These are phyloP conservation scores for Auricularia heimuer DNA, from an alignment of 768 basidiomycete genomes.

Conservation along the genomic window DNA sequence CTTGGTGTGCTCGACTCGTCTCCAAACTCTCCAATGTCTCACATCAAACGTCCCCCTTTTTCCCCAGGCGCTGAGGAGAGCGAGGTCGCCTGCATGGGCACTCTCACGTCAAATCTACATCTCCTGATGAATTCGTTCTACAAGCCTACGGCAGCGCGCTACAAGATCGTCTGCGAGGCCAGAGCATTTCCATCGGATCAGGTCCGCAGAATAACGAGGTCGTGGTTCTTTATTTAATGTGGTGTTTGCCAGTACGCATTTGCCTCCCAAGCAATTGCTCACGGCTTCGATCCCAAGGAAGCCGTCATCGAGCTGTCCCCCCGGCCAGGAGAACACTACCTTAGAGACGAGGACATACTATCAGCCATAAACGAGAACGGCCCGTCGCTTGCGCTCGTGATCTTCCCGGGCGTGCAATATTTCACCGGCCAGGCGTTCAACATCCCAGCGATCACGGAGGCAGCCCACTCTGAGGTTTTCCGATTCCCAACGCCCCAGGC, in stretches of 20 bases:
- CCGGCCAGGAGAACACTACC: conserved; percentile 70
- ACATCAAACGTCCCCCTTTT: conserved; percentile 12
- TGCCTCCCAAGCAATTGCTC: conserved; percentile 76
- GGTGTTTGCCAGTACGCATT: conserved; percentile 72
- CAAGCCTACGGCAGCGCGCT: conserved; percentile 71
- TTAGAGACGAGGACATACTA: conserved; percentile 86
- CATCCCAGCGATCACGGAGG: conserved; percentile 72
- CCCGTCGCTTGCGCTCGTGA: conserved; percentile 72
- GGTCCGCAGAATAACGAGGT: conserved; percentile 33
- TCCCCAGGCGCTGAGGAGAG: conserved; percentile 66
- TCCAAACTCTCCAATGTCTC: conserved; percentile 2
- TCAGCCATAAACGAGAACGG: conserved; percentile 63
- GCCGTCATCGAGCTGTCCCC: conserved; percentile 75
- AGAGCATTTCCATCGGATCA: conserved; percentile 96
- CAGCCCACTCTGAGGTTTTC: conserved; percentile 70
- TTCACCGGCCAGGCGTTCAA: conserved; percentile 96
- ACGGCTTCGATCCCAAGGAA: conserved; percentile 63
- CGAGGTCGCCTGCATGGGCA: conserved; percentile 94
- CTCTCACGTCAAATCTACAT: conserved; percentile 91
- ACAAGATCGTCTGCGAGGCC: conserved; percentile 91
- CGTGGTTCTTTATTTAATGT: conserved; percentile 2
- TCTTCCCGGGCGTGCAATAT: conserved; percentile 92
- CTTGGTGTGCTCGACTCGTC: conserved; percentile 47
- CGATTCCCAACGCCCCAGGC: background rate
- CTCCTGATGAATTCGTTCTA: conserved; percentile 93